A percentile compares a stretch with the other conserved stretches of the same genome.
Evolutionary conservation across 139 green algal genomes (phyloP).

Genomic region (Chlorella sp.): DNA sequence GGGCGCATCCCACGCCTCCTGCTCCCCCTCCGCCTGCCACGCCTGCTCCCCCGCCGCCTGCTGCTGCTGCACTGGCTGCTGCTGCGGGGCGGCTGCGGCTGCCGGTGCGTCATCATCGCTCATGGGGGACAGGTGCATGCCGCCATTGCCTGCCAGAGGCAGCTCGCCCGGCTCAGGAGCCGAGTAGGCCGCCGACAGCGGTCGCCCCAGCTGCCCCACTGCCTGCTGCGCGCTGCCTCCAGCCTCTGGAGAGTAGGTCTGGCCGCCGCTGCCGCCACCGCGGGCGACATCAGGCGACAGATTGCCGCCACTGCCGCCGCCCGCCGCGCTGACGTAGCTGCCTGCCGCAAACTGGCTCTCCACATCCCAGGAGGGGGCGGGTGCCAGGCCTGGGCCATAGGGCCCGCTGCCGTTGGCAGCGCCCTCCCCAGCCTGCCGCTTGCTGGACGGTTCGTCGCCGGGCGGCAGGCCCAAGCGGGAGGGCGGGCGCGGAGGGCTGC

Average conservation of each 20-base stretch:
- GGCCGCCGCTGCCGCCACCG: background rate
- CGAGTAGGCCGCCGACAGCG: conserved; percentile 12
- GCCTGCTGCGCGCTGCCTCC: background rate
- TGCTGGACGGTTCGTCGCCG: conserved; percentile 6
- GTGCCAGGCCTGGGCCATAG: background rate
- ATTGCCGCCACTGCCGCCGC: background rate
- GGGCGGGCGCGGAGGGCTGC: background rate
- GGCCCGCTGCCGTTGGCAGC: background rate
- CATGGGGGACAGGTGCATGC: conserved; percentile 21
- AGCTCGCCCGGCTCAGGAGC: background rate
- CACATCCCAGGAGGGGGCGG: conserved; percentile 19
- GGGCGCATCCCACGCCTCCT: conserved; percentile 66
- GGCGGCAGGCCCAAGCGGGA: background rate
- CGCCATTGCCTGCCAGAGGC: background rate
- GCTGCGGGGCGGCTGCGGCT: background rate
- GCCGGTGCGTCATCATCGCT: conserved; percentile 2
- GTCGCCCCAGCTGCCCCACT: background rate
- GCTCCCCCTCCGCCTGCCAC: background rate
- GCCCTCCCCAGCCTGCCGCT: background rate
- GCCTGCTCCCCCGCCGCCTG: background rate
- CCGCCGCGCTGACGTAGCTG: background rate
- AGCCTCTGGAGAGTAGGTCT: background rate
- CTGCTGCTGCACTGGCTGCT: background rate
- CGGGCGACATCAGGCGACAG: background rate
- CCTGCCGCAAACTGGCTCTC: conserved; percentile 27